Evolutionary conservation across 305 asterid genomes (phyloP), one percentile per base, ranked within the genome.

Genomic region (Fraxinus platypoda): DNA sequence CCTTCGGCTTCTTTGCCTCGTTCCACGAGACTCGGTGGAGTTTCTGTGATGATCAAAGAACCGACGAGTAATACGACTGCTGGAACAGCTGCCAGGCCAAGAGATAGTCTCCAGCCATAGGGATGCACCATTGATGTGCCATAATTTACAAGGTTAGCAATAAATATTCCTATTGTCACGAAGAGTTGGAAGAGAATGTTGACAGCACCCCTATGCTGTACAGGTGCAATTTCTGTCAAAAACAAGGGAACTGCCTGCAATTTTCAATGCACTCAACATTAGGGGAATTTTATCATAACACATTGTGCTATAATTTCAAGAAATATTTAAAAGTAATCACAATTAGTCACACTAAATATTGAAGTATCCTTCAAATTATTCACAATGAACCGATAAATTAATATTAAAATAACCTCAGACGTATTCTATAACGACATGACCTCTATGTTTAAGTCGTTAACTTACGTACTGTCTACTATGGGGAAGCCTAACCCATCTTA

Each of bases 161-260:
- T 84, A 23, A 93, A 85, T 73, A 93, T 93, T 8, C 97, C 97
- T 13, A 93, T 87, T 35, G 97, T 93, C 0, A 93, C 86, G 72
- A 92, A 91, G 49, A 93, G 92, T 81, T 93, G 97, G 89, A 92
- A 93, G 33, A 92, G 91, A 78, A 91, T 89, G 88, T 91, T 93
- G 37, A 93, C 93, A 0, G 94, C 97, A 17, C 97, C 97, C 13
- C 97, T 84, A 17, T 87, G 92, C 11, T 92, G 92, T 1, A 84
- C 78, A 0, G 94, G 97, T 23, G 98, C 98, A 2, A 92, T 84
- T 83, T 92, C 97, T 78, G 97, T 90, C 77, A 93, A 74, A 82
- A 92, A 93, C 30, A 92, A 77, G 0, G 97, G 97, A 26, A 93
- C 97, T 3, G 97, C 90, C 97, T 93, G 92, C 84, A 82, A 76